Evolutionary conservation across 108 stramenopile species (phyloP).

Genomic region (Skeletonema grethae): DNA sequence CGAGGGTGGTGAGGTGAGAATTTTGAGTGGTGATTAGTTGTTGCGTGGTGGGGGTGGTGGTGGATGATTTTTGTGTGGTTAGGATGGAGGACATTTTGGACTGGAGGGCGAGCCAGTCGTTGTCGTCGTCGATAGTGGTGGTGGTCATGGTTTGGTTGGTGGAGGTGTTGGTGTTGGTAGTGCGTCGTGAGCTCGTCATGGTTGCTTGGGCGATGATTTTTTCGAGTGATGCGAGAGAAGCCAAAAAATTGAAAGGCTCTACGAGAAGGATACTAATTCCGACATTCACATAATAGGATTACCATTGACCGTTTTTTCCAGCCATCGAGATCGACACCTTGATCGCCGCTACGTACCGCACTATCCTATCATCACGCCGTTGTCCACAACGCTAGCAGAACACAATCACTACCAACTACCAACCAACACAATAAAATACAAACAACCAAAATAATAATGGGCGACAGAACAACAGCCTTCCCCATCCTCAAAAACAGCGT

Average conservation of each 20-base stretch:
- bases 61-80: not conserved
- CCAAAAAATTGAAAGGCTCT: too few species aligned
- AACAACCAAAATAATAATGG: not conserved
- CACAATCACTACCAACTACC: too few species aligned
- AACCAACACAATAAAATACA: not conserved
- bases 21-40: not conserved
- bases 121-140: not conserved
- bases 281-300: too few species aligned
- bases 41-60: not conserved
- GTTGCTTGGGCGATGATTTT: not conserved
- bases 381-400: too few species aligned
- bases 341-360: too few species aligned
- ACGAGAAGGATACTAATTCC: too few species aligned
- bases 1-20: not conserved
- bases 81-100: not conserved
- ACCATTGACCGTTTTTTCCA: too few species aligned
- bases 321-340: too few species aligned
- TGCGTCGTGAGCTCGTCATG: not conserved
- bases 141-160: not conserved
- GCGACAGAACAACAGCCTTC: constrained; percentile 33
- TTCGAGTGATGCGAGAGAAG: not conserved
- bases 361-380: too few species aligned
- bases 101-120: not conserved
- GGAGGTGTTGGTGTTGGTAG: not conserved
- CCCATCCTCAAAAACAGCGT: constrained; percentile 83